A percentile compares a stretch with the other conserved stretches of the same genome.
phyloP scores from a whole-genome alignment of 2,329 filamentous ascomycete species.

The Alternaria burnsii region DNA sequence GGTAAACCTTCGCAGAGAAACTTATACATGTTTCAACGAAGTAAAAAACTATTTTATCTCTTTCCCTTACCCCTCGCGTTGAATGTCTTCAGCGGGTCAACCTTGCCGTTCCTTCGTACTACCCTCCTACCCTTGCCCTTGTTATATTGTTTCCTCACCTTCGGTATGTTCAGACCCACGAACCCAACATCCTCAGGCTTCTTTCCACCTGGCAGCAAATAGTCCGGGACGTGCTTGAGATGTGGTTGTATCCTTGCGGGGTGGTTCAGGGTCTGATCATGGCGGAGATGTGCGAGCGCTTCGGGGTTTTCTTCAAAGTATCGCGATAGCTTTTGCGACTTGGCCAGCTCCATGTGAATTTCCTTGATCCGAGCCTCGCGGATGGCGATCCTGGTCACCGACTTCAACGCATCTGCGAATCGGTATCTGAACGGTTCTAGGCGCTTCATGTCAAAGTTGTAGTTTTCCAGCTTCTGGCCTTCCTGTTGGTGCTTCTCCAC shows the following conservation, averaged over 20 bases:
- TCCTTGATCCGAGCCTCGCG: constrained; percentile 90
- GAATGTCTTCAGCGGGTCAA: constrained; percentile 89
- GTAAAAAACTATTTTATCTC: constrained; percentile 31
- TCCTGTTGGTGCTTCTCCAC: constrained; percentile 84
- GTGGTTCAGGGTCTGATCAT: constrained; percentile 82
- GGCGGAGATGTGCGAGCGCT: constrained; percentile 84
- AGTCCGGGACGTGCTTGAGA: constrained; percentile 86
- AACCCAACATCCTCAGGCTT: constrained; percentile 76
- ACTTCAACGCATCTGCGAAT: constrained; percentile 82
- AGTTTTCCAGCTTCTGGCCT: constrained; percentile 84
- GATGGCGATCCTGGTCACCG: constrained; percentile 88
- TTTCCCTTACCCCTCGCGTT: constrained; percentile 60
- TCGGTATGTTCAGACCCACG: constrained; percentile 67
- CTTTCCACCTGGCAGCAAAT: constrained; percentile 81
- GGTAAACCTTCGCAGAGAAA: neutral
- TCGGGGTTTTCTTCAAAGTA: constrained; percentile 92
- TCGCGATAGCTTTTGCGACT: constrained; percentile 80
- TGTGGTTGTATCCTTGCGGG: constrained; percentile 86
- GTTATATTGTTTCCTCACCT: constrained; percentile 53
- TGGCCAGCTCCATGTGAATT: constrained; percentile 86
- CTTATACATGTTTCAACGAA: neutral
- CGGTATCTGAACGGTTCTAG: constrained; percentile 95
- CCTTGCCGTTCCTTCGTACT: constrained; percentile 68
- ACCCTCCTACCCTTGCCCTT: constrained; percentile 61
- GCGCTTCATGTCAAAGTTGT: constrained; percentile 93